Conservation (phyloP, 2,329 filamentous ascomycete species). For the Alternaria dauci region DNA sequence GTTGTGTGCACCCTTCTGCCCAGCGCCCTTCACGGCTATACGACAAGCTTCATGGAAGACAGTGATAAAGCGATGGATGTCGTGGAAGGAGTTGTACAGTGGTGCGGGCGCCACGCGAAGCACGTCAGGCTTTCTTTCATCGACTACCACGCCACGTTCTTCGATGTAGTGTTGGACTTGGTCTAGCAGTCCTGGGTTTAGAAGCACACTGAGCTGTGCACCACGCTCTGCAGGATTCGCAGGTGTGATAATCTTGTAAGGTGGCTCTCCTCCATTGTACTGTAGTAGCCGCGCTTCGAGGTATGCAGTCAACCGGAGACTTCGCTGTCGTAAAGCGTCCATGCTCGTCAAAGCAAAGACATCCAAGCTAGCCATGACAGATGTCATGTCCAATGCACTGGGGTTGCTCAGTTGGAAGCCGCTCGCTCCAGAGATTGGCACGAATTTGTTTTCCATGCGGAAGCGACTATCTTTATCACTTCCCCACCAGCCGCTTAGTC, state of each 20-base stretch:
- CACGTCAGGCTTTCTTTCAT: conserved; percentile 86
- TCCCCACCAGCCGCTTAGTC: conserved; percentile 88
- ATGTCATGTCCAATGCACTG: conserved; percentile 77
- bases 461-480: conserved; percentile 79
- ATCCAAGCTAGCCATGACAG: conserved; percentile 75
- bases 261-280: conserved; percentile 31
- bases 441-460: conserved; percentile 82
- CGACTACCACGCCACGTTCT: conserved; percentile 75
- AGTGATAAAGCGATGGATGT: conserved; percentile 62
- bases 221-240: conserved; percentile 72
- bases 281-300: conserved; percentile 63
- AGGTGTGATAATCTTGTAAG: conserved; percentile 72
- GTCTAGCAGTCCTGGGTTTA: conserved; percentile 76
- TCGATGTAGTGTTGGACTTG: conserved; percentile 69
- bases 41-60: conserved; percentile 62
- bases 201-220: conserved; percentile 78
- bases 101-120: conserved; percentile 84
- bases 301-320: conserved; percentile 77
- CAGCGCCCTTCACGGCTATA: conserved; percentile 39
- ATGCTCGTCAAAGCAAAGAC: conserved; percentile 79
- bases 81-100: conserved; percentile 81
- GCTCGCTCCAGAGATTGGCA: conserved; percentile 77
- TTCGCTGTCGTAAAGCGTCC: conserved; percentile 72
- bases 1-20: not conserved
- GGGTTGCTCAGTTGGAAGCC: conserved; percentile 90